Base-by-base conservation (phyloP, 805 yeast genomes). In the Candida hispaniensis region DNA sequence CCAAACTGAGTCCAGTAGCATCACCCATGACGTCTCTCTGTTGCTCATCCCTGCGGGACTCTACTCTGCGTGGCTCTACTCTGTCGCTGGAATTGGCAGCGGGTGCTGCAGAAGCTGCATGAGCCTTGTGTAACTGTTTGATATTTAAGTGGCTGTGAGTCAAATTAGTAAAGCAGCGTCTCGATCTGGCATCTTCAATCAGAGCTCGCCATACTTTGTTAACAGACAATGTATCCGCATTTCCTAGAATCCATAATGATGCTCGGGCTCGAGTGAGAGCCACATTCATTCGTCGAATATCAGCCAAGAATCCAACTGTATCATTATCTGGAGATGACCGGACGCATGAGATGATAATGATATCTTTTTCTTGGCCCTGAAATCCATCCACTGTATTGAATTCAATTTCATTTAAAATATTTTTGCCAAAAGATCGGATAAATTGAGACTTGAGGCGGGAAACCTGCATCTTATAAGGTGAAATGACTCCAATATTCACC, bases 301-400 rank as follows among this genome's bases (percentile, higher is more conserved):
- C 99, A 29, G 79, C 76, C 53, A 91, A 66, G 58, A 91, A 91
- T 11, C 97, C 98, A 41, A 88, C 82, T 29, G 74, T 67, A 14
- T 33, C 35, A 1, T 44, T 41, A 6, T 66, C 69, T 9, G 69
- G 63, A 30, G 74, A 78, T 1, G 97, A 94, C 48, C 98, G 71
- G 4, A 91, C 99, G 71, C 97, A 88, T 0, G 97, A 85, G 65
- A 91, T 77, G 30, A 91, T 71, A 43, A 91, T 82, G 29, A 91
- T 73, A 44, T 88, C 96, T 55, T 88, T 91, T 52, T 91, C 99
- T 56, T 91, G 97, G 44, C 94, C 96, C 61, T 85, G 99, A 54
- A 86, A 91, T 1, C 97, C 98, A 66, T 91, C 99, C 41, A 91
- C 85, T 0, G 99, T 83, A 51, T 86, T 85, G 59, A 91, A 85